phyloP scores from a whole-genome alignment of 2,329 filamentous ascomycete genomes.

The Pseudocercospora musae region DNA sequence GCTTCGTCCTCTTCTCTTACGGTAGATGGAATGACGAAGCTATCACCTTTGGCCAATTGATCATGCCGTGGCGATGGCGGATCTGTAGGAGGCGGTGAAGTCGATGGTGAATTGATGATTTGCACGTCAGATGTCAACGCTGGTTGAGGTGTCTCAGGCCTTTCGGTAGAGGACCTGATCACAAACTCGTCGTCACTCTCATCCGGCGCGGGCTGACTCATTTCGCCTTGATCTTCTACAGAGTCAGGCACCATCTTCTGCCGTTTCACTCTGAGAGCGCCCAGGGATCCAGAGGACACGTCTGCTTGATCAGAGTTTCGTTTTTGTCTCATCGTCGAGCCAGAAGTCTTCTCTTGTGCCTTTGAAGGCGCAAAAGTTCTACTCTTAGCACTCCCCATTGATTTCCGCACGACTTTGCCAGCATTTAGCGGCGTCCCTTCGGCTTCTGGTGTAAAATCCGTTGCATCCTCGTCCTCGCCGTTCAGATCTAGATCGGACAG shows the following conservation, averaged over 20 bases:
- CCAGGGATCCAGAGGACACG: conserved; percentile 17
- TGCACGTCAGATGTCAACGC: conserved; percentile 28
- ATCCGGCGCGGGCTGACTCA: not conserved
- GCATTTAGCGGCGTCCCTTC: conserved; percentile 65
- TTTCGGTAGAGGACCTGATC: conserved; percentile 19
- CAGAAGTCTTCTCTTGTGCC: not conserved
- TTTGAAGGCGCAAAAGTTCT: not conserved
- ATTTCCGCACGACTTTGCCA: conserved; percentile 30
- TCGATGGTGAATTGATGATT: conserved; percentile 35
- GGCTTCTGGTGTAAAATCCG: conserved; percentile 58
- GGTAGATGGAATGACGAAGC: conserved; percentile 19
- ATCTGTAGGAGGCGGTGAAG: conserved; percentile 32
- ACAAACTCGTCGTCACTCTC: conserved; percentile 8
- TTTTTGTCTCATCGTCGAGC: conserved; percentile 28
- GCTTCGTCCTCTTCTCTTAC: conserved; percentile 17
- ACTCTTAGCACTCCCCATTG: conserved; percentile 2
- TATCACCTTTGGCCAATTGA: conserved; percentile 24
- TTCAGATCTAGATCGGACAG: conserved; percentile 29
- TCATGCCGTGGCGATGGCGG: conserved; percentile 32
- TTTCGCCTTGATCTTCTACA: not conserved
- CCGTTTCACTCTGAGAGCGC: conserved; percentile 24
- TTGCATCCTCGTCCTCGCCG: conserved; percentile 32
- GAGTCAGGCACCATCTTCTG: conserved; percentile 6
- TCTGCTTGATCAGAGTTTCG: conserved; percentile 28
- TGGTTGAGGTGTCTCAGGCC: conserved; percentile 20